A percentile compares a stretch with the other conserved stretches of the same genome.
These are phyloP conservation scores for Cystobasidiaceae sp. DNA, from an alignment of 1,284 basidiomycete species.

Conservation along the genomic window DNA sequence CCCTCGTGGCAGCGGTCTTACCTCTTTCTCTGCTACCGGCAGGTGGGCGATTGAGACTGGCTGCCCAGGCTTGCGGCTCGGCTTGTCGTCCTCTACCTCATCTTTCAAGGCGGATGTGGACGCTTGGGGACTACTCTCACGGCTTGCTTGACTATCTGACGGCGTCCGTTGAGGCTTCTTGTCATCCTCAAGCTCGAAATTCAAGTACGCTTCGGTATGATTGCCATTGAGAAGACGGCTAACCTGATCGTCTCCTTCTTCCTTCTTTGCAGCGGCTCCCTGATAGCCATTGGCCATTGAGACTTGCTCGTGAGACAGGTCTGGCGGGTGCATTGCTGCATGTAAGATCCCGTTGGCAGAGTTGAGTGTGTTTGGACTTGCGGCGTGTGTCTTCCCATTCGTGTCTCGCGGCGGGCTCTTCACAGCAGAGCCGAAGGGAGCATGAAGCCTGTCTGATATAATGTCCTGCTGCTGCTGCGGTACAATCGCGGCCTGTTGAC, in stretches of 20 bases:
- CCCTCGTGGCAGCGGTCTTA: not conserved
- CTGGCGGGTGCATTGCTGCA: too few species aligned
- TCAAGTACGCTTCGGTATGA: conserved; percentile 9
- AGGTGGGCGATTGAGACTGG: conserved; percentile 64
- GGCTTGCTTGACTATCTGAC: conserved; percentile 5
- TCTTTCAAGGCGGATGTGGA: conserved; percentile 1
- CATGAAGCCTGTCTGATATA: too few species aligned
- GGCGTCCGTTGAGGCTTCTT: conserved; percentile 6
- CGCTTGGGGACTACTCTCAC: conserved; percentile 3
- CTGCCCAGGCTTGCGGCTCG: conserved; percentile 26
- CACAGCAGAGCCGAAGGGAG: too few species aligned
- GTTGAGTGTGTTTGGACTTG: too few species aligned
- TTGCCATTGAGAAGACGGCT: not conserved
- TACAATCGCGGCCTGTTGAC: too few species aligned
- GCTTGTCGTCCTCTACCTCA: conserved; percentile 18
- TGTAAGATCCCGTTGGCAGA: too few species aligned
- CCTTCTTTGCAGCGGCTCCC: not conserved
- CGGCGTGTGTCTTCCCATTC: too few species aligned
- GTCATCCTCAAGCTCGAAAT: conserved; percentile 35
- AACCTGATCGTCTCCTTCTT: not conserved
- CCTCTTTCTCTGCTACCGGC: conserved; percentile 63
- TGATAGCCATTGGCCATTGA: not conserved
- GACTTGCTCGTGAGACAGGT: too few species aligned
- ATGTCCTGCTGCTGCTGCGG: too few species aligned
- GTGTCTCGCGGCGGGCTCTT: too few species aligned